Percentiles rank a stretch among this genome's conserved stretches.
phyloP scores from a whole-genome alignment of 2,329 filamentous ascomycete genomes.

The Penicillium sp. region DNA sequence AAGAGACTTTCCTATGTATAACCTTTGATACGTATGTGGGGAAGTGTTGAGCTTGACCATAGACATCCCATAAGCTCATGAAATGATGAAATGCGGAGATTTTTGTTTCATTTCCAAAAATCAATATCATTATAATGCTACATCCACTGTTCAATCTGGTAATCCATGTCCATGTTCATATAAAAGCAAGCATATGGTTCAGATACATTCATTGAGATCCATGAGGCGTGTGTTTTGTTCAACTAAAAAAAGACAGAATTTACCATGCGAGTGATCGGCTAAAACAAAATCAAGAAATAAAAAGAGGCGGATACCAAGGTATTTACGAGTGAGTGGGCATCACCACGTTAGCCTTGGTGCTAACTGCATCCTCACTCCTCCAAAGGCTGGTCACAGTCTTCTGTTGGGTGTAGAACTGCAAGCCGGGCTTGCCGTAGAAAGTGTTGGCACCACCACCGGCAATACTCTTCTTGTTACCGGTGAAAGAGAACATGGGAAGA shows the following conservation, averaged over 20 bases:
- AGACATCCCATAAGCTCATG: not conserved
- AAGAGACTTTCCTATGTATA: no score
- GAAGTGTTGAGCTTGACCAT: not conserved
- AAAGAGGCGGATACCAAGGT: not conserved
- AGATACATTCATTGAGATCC: slow-evolving; percentile 9
- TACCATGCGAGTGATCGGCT: not conserved
- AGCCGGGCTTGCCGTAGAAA: slow-evolving; percentile 89
- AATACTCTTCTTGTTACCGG: slow-evolving; percentile 80
- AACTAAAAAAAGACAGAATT: not conserved
- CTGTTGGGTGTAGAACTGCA: slow-evolving; percentile 94
- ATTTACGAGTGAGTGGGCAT: slow-evolving; percentile 71
- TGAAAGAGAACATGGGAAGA: slow-evolving; percentile 64
- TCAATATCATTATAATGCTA: not conserved
- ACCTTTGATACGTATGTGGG: not conserved
- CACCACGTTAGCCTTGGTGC: slow-evolving; percentile 78
- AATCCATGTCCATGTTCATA: not conserved
- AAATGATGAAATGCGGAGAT: not conserved
- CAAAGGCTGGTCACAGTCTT: slow-evolving; percentile 97
- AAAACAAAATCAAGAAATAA: slow-evolving; percentile 3
- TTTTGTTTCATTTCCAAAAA: not conserved
- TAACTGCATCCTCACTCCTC: slow-evolving; percentile 80
- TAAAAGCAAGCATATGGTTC: not conserved
- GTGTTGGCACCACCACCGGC: slow-evolving; percentile 90
- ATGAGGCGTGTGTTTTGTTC: not conserved
- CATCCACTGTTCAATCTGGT: slow-evolving; percentile 2